Evolutionary conservation across 805 yeast genomes (phyloP).

Genomic region (Wickerhamomyces mucosus): DNA sequence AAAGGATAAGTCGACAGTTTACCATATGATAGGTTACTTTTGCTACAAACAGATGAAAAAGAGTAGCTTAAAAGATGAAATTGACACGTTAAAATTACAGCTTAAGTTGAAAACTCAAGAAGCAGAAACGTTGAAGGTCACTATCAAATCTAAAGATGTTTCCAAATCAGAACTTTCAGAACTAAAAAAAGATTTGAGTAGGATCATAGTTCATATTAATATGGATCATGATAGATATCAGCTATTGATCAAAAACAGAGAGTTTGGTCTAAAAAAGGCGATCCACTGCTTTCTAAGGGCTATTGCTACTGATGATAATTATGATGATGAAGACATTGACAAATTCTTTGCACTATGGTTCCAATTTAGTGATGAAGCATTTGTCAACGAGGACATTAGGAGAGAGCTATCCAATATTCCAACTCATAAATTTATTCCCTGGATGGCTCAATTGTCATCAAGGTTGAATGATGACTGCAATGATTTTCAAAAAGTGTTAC

Average conservation of each 20-base stretch:
- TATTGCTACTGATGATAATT: conserved; percentile 32
- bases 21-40: conserved; percentile 57
- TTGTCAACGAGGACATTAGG: conserved; percentile 33
- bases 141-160: conserved; percentile 30
- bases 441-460: conserved; percentile 79
- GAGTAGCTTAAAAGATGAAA: conserved; percentile 32
- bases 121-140: conserved; percentile 36
- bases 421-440: conserved; percentile 54
- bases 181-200: conserved; percentile 42
- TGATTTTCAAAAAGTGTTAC: conserved; percentile 47
- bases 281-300: conserved; percentile 50
- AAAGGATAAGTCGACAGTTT: conserved; percentile 34
- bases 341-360: conserved; percentile 82
- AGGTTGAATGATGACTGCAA: conserved; percentile 41
- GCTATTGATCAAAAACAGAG: conserved; percentile 26
- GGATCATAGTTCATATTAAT: conserved; percentile 35
- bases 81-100: conserved; percentile 30
- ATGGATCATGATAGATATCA: conserved; percentile 41
- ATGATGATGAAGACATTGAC: conserved; percentile 52
- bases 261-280: conserved; percentile 41
- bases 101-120: conserved; percentile 36
- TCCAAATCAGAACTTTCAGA: conserved; percentile 39
- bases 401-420: conserved; percentile 37
- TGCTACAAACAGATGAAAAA: conserved; percentile 57
- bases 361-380: conserved; percentile 39